A percentile compares a stretch with the other conserved stretches of the same genome.
Evolutionary conservation across 148 eudicot species (phyloP).

Genomic region (Persicaria tinctoria): DNA sequence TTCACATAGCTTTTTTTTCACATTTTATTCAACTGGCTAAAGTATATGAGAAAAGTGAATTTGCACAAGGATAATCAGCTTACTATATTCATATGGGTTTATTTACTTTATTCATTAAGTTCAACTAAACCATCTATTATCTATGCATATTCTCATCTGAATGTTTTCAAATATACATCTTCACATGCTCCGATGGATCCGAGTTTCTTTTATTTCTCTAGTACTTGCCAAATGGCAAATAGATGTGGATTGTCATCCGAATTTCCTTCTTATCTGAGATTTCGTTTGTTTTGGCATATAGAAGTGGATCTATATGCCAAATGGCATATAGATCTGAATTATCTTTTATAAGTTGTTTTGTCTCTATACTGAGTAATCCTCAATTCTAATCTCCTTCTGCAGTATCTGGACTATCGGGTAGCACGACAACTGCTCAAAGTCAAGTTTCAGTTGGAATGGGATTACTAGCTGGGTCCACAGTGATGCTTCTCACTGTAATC

Average conservation of each 20-base stretch:
- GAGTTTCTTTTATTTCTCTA: no score
- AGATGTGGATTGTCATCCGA: no score
- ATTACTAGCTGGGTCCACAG: constrained; percentile 86
- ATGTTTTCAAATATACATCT: neutral
- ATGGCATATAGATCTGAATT: no score
- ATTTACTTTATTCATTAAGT: neutral
- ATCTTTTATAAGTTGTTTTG: no score
- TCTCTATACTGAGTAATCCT: neutral
- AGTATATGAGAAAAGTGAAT: neutral
- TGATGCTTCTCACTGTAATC: constrained; percentile 78
- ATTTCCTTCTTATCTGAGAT: no score
- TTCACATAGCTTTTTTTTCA: neutral
- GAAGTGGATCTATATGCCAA: no score
- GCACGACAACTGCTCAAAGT: constrained; percentile 58
- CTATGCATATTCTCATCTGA: neutral
- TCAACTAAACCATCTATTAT: neutral
- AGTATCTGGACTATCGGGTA: constrained; percentile 95
- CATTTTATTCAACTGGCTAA: neutral
- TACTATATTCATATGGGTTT: neutral
- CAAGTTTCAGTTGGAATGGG: constrained; percentile 98
- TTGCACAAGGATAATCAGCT: neutral
- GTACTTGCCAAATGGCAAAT: no score
- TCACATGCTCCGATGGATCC: neutral
- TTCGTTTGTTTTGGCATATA: no score
- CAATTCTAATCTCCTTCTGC: constrained; percentile 5